These are phyloP conservation scores for Nitzschia putrida DNA, from an alignment of 108 stramenopile genomes.

Conservation along the genomic window DNA sequence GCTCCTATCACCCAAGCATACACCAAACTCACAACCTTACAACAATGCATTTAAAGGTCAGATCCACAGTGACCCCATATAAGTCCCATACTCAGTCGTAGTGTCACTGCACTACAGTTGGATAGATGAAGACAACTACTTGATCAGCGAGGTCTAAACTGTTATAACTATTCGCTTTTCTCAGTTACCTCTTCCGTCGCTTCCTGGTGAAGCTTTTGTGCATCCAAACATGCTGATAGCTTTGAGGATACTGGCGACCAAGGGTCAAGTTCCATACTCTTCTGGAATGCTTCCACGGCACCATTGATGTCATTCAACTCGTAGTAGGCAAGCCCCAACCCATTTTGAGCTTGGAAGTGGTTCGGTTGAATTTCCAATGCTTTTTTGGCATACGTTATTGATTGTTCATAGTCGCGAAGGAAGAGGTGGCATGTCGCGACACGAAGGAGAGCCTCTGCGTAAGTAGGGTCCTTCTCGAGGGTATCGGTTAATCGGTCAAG, in stretches of 20 bases:
- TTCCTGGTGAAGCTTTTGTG: constrained; percentile 14
- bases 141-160: too few relatives aligned
- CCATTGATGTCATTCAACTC: constrained; percentile 45
- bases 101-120: too few relatives aligned
- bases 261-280: constrained; percentile 69
- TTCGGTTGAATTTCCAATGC: constrained; percentile 55
- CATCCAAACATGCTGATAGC: constrained; percentile 51
- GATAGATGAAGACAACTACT: too few relatives aligned
- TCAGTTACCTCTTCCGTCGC: constrained; percentile 6
- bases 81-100: too few relatives aligned
- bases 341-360: constrained; percentile 74
- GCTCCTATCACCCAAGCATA: too few relatives aligned
- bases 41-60: too few relatives aligned
- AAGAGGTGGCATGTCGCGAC: constrained; percentile 62
- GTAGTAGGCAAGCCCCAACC: constrained; percentile 69
- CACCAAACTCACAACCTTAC: too few relatives aligned
- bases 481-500: constrained; percentile 49
- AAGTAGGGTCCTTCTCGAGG: constrained; percentile 58
- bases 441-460: constrained; percentile 78
- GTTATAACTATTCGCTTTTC: neutral
- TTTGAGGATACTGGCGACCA: constrained; percentile 73
- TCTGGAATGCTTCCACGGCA: constrained; percentile 56
- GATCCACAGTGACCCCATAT: too few relatives aligned
- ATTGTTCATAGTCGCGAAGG: constrained; percentile 58
- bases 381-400: constrained; percentile 52